These are phyloP conservation scores for Daldinia loculata DNA, from an alignment of 495 filamentous ascomycete genomes.

Conservation along the genomic window DNA sequence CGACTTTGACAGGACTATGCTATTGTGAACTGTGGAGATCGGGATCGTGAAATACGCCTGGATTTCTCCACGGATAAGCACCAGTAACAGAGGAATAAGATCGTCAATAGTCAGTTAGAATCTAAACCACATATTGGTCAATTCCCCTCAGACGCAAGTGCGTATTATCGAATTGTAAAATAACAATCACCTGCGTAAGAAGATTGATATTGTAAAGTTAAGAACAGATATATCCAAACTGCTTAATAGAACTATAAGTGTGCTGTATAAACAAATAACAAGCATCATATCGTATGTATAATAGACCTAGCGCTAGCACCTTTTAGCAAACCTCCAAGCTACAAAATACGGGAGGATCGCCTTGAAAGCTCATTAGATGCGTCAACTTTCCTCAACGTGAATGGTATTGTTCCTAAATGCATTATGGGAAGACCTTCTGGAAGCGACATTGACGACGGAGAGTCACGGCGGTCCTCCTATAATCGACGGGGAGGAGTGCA, in stretches of 20 bases:
- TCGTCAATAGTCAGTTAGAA: neutral
- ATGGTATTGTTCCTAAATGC: neutral
- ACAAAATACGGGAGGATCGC: constrained; percentile 4
- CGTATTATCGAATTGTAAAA: neutral
- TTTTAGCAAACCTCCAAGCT: constrained; percentile 8
- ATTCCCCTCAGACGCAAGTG: neutral
- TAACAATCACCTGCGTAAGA: neutral
- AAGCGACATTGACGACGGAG: neutral
- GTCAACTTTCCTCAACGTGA: neutral
- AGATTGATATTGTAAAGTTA: too few species aligned
- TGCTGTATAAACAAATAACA: constrained; percentile 9
- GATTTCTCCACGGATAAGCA: neutral
- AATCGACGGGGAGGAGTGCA: constrained; percentile 10
- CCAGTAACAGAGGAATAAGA: neutral
- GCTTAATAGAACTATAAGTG: neutral
- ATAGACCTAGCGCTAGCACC: neutral
- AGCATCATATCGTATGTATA: constrained; percentile 9
- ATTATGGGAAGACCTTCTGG: constrained; percentile 2
- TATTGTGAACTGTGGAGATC: neutral
- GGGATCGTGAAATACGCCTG: neutral
- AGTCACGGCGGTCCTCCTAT: neutral
- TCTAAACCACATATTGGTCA: neutral
- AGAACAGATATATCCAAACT: constrained; percentile 6
- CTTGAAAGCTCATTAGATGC: neutral
- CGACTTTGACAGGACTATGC: neutral